Percentiles rank a stretch among this genome's conserved stretches.
Conservation (phyloP, 202 grass and related monocot genomes). For the Dendrocalamus latiflorus region DNA sequence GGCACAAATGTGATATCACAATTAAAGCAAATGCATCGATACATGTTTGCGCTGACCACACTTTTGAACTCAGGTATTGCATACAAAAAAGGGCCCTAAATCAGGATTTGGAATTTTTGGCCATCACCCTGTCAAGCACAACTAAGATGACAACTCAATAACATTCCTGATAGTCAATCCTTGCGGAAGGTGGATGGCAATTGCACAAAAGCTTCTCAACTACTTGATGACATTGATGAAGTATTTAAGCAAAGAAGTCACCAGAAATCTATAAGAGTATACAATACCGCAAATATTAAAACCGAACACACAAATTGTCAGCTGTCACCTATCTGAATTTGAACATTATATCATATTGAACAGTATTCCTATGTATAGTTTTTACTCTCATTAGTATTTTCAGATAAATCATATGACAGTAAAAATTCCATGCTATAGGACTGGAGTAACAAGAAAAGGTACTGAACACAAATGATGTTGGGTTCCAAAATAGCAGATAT, state of each 20-base stretch:
- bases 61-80: neutral
- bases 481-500: neutral
- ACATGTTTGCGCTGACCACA: neutral
- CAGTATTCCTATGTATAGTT: neutral
- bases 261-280: neutral
- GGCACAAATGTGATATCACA: too few relatives aligned
- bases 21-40: too few relatives aligned
- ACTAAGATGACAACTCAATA: conserved; percentile 10
- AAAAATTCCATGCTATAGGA: neutral
- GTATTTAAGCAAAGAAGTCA: neutral
- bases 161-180: conserved; percentile 5
- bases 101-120: neutral
- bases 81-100: conserved; percentile 14
- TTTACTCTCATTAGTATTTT: neutral
- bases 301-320: neutral
- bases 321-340: neutral
- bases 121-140: neutral
- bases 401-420: conserved; percentile 22
- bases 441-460: neutral
- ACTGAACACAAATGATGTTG: conserved; percentile 10
- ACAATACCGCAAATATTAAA: neutral
- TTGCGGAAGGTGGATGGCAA: neutral
- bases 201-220: conserved; percentile 14
- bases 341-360: neutral
- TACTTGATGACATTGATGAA: neutral